Conservation (phyloP, 2,329 filamentous ascomycete species). For the Mycosphaerella sp. region DNA sequence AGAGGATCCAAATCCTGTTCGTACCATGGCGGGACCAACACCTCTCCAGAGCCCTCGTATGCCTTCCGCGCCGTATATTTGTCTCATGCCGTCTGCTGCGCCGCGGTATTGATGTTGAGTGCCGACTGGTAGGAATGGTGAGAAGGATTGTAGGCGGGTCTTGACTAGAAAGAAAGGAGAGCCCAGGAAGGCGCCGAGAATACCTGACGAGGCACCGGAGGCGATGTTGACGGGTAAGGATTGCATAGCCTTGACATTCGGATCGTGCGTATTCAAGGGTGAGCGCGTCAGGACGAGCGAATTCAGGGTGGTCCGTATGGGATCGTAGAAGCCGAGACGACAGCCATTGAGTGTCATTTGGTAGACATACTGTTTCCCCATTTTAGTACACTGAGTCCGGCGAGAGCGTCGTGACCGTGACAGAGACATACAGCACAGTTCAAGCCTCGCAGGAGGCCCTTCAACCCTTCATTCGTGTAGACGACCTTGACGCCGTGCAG, state of each 20-base stretch:
- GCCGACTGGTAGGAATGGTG: conserved; percentile 84
- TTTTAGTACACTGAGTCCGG: background rate
- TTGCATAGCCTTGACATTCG: conserved; percentile 50
- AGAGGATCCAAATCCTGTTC: conserved; percentile 90
- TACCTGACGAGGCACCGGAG: conserved; percentile 78
- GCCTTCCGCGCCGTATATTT: conserved; percentile 75
- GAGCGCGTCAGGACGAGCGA: conserved; percentile 53
- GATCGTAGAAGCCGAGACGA: conserved; percentile 95
- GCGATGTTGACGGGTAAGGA: conserved; percentile 89
- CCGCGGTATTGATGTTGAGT: conserved; percentile 94
- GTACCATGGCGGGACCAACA: conserved; percentile 87
- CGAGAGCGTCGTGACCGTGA: background rate
- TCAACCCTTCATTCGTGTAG: conserved; percentile 78
- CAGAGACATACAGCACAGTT: conserved; percentile 61
- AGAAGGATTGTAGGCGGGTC: conserved; percentile 90
- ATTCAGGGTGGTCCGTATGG: conserved; percentile 62
- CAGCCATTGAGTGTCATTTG: conserved; percentile 95
- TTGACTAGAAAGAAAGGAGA: conserved; percentile 98
- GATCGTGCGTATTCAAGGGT: conserved; percentile 53
- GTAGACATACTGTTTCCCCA: conserved; percentile 67
- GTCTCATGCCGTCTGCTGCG: conserved; percentile 71
- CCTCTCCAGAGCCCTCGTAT: conserved; percentile 79
- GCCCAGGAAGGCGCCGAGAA: conserved; percentile 86
- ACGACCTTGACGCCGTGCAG: conserved; percentile 89
- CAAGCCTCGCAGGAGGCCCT: conserved; percentile 80